Evolutionary conservation across 306 rosid species (phyloP), one percentile per base, ranked within the genome.

Genomic region (Senna siamea): DNA sequence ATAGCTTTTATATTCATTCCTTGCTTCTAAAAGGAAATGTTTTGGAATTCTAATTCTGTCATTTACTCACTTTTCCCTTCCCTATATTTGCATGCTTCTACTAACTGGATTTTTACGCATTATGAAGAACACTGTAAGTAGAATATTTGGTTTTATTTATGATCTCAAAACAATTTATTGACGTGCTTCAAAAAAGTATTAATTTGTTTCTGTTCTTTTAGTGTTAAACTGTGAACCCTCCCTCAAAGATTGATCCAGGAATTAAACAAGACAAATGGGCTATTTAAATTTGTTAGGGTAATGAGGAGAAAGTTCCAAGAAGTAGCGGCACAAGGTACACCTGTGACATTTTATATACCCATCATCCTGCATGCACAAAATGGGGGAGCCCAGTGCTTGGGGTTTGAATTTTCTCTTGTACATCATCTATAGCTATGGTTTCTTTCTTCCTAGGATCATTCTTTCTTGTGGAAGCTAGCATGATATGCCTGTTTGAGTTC

Each of bases 271-370:
- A 88, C 95, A 77, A 88, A 94, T 60, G 95, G 85, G 53, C 81
- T 94, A 60, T 89, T 89, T 79, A 88, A 88, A 79, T 92, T 89
- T 80, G 97, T 92, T 70, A 87, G 89, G 83, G 78, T 81, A 35
- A 88, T 89, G 88, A 94, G 99, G 84, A 88, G 62, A 76, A 88
- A 72, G 81, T 92, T 94, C 79, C 93, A 87, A 84, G 94, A 86
- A 78, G 85, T 84, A 58, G 77, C 73, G 5, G 78, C 74, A 11
- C 79, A 81, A 87, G 99, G 99, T 92, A 86, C 9, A 30, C 57
- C 66, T 19, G 47, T 79, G 14, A 17, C 64, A 41, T 54, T 70
- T 41, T 32, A 23, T 40, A n/a, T 40, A 40, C 5, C 40, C 14
- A 20, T 65, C 48, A n/a, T 68, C 61, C 13, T 66, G 51, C 46